Evolutionary conservation across 164 flowering plant species (phyloP), one percentile per base, ranked within the genome.

Genomic region (Vitis rotundifolia): DNA sequence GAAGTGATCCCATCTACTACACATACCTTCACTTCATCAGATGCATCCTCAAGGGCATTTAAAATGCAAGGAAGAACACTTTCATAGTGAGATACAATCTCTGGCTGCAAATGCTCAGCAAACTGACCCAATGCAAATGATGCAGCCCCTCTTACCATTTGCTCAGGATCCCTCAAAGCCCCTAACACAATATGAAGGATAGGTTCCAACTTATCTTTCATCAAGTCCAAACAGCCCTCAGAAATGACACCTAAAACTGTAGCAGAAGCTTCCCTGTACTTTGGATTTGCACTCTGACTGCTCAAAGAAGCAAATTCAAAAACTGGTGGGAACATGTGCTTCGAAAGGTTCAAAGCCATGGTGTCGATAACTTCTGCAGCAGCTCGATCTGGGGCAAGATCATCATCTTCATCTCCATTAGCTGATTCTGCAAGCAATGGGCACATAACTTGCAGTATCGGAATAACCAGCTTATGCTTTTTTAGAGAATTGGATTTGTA

Each of bases 291-390:
- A 74, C 76, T 90, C 70, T 87, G 91, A 86, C 81, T 72, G 77
- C 90, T 89, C 37, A 89, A 1, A 31, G 99, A 92, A 75, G 99
- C 80, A 85, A 94, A 94, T 74, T 94, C 98, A 73, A 92, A 77
- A 63, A 94, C 88, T 26, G 96, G 94, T 28, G 86, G 78, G 58
- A 90, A 93, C 9, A 94, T 96, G 68, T 85, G 97, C 76, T 90
- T 92, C 66, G 99, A 65, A 66, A 94, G 86, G 76, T 82, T 91
- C 62, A 89, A 22, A 68, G 98, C 96, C 93, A 92, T 90, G 2
- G 94, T 92, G 68, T 94, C 98, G 71, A 94, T 86, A 75, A 94
- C 98, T 87, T 94, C 98, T 15, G 98, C 97, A 78, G 97, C 98
- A 79, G 96, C 92, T 77, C 98, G 88, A 78, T 94, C 98, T 19